Evolutionary conservation across 2,329 filamentous ascomycete genomes (phyloP).

Genomic region (Curvularia sp.): DNA sequence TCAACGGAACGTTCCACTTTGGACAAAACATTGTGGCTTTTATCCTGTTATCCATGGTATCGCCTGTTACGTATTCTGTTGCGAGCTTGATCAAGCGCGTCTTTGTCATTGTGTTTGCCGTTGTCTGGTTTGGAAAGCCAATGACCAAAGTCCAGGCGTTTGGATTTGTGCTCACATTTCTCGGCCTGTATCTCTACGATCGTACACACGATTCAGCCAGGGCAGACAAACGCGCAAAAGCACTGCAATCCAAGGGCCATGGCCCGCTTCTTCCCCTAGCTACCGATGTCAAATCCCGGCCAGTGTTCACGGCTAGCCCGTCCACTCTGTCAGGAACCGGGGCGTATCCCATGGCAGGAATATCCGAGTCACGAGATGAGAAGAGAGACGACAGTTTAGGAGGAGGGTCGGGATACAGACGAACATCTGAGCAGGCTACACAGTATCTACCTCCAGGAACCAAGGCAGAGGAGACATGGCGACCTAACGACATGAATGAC

Average conservation of each 20-base stretch:
- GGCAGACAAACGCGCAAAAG: constrained; percentile 77
- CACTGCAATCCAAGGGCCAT: constrained; percentile 68
- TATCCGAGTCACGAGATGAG: constrained; percentile 53
- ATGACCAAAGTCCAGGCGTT: constrained; percentile 83
- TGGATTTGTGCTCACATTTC: constrained; percentile 86
- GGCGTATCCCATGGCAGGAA: constrained; percentile 35
- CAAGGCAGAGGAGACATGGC: constrained; percentile 86
- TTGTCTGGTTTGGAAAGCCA: constrained; percentile 93
- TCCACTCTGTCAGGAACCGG: constrained; percentile 48
- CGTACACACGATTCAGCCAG: constrained; percentile 87
- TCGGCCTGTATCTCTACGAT: constrained; percentile 95
- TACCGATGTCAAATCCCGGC: constrained; percentile 40
- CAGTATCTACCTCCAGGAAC: constrained; percentile 79
- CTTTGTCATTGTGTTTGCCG: constrained; percentile 93
- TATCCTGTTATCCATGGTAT: constrained; percentile 87
- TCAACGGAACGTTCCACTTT: constrained; percentile 97
- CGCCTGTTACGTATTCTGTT: constrained; percentile 95
- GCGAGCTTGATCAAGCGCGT: constrained; percentile 96
- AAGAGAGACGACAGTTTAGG: constrained; percentile 65
- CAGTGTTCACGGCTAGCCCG: constrained; percentile 51
- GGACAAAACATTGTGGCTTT: constrained; percentile 96
- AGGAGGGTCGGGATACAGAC: constrained; percentile 55
- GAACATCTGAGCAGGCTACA: constrained; percentile 50
- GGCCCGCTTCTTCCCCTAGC: constrained; percentile 72
- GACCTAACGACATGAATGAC: constrained; percentile 36